Base-by-base conservation (phyloP, 2,329 filamentous ascomycete genomes). In the Aspergillus thermomutatus region DNA sequence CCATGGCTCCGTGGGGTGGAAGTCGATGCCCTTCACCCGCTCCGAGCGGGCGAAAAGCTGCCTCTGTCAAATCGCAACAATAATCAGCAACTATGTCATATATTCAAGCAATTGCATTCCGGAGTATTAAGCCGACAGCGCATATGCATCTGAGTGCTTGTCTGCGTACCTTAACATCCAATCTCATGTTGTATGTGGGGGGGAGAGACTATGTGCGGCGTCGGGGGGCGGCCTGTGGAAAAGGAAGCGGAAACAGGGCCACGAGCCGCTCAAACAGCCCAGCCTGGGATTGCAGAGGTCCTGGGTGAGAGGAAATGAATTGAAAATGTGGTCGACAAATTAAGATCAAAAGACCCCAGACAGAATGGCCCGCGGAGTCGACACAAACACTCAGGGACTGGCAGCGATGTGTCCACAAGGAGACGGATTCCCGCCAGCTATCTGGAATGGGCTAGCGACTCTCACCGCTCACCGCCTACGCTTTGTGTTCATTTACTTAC, bases 1-100 rank as follows among this genome's bases (percentile, higher is more conserved):
- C 91, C 93, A 97, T 86, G 92, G 92, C 81, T 97, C 93, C 58
- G 91, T 91, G 45, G 92, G 92, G 75, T 97, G 93, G 76, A 97
- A 97, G 81, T 97, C 93, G 77, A 96, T 92, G 73, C 90, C 89
- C 81, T 97, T 97, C 66, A 97, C 93, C 80, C 93, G 89, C 84
- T 97, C 91, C 71, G 90, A 95, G 77, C 92, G 86, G 77, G 90
- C 90, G 80, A 91, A 90, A 69, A 91, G 85, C 78, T 91, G 89
- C 77, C 87, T 87, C 88, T 91, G 62, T 69, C 51, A 75, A 62
- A 53, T 60, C 49, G 70, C 57, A 55, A 68, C 72, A 63, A 62
- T 61, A 50, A 62, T 82, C 69, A 81, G 79, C 70, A 59, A 61
- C 57, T 37, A n/a, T 56, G 14, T 31, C 51, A 58, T 51, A 25